Evolutionary conservation across 257 asterid genomes (phyloP).

Genomic region (Solanum corneliomulleri): DNA sequence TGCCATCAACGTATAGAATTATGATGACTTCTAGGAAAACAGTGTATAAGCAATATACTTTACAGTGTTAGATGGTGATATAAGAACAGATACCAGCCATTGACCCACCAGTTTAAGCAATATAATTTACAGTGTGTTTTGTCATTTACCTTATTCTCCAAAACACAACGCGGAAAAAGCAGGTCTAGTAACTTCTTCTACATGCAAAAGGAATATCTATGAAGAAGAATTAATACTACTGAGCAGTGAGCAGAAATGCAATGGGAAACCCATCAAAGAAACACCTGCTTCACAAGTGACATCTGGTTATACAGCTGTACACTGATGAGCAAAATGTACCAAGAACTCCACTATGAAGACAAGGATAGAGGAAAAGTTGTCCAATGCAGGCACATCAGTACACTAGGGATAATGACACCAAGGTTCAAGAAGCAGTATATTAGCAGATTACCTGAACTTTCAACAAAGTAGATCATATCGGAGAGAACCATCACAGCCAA

Average conservation of each 20-base stretch:
- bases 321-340: background rate
- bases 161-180: background rate
- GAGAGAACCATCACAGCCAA: conserved; percentile 64
- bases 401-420: background rate
- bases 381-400: background rate
- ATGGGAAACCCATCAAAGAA: background rate
- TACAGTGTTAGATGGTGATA: background rate
- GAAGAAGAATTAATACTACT: background rate
- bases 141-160: background rate
- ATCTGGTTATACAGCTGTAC: background rate
- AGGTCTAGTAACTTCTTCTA: background rate
- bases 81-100: background rate
- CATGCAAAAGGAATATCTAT: background rate
- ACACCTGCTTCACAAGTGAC: background rate
- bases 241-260: background rate
- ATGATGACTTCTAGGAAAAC: background rate
- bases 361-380: background rate
- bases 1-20: background rate
- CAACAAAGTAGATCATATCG: conserved; percentile 70
- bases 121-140: background rate
- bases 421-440: background rate
- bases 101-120: background rate
- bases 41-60: background rate
- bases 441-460: conserved; percentile 53
- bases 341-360: background rate